Conservation (phyloP, 768 basidiomycete species). For the Paxillus ammoniavirescens region DNA sequence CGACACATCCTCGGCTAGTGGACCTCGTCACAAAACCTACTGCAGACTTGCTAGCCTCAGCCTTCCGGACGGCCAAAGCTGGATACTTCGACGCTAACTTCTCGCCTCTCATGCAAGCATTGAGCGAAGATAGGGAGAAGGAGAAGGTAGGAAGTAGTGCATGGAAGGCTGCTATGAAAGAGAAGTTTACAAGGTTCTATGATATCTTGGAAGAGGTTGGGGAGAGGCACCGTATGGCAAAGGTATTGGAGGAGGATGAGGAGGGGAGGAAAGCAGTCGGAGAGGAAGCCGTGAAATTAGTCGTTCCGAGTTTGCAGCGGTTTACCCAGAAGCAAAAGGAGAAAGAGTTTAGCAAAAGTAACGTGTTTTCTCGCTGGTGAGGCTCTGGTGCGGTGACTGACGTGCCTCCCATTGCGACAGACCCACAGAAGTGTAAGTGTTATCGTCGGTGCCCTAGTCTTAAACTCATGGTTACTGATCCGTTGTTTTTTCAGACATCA, state of each 20-base stretch:
- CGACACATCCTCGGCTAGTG: conserved; percentile 44
- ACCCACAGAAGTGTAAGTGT: conserved; percentile 52
- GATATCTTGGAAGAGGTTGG: conserved; percentile 77
- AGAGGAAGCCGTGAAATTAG: conserved; percentile 75
- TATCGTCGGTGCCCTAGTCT: background rate
- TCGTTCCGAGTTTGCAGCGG: conserved; percentile 70
- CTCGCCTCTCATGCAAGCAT: conserved; percentile 67
- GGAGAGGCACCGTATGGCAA: conserved; percentile 69
- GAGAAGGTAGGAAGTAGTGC: conserved; percentile 46
- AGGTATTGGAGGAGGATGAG: conserved; percentile 69
- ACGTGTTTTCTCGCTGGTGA: conserved; percentile 19
- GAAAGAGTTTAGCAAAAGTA: conserved; percentile 86
- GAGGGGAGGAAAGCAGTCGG: conserved; percentile 56
- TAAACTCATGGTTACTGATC: conserved; percentile 8
- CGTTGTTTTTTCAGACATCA: conserved; percentile 58
- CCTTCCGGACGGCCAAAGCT: conserved; percentile 78
- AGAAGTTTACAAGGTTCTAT: conserved; percentile 81
- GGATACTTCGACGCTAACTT: conserved; percentile 84
- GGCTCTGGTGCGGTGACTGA: conserved; percentile 3
- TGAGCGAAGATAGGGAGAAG: conserved; percentile 45
- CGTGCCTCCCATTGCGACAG: conserved; percentile 23
- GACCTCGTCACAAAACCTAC: conserved; percentile 60
- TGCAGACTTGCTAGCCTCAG: conserved; percentile 60
- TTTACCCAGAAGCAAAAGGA: conserved; percentile 76
- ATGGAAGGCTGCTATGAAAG: conserved; percentile 64